Conservation (phyloP, 2,329 filamentous ascomycete genomes). For the Aspergillus ruber region DNA sequence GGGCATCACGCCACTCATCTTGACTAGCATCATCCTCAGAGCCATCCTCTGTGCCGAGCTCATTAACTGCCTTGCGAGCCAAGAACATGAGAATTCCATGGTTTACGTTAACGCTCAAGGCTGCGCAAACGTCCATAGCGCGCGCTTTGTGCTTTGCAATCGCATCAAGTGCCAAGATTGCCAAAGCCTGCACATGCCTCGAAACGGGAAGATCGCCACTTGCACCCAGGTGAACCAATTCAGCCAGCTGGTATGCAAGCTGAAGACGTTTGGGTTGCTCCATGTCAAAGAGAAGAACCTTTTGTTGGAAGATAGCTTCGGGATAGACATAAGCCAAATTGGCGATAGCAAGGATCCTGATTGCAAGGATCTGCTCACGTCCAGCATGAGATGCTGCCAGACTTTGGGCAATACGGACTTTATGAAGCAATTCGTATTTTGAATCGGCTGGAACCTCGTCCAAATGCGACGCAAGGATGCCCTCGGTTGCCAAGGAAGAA, state of each 20-base stretch:
- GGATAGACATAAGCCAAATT: constrained; percentile 86
- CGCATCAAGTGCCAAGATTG: constrained; percentile 76
- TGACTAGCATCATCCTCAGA: constrained; percentile 56
- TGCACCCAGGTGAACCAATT: constrained; percentile 77
- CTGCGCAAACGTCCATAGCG: constrained; percentile 73
- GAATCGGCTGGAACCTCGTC: constrained; percentile 63
- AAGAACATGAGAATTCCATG: constrained; percentile 93
- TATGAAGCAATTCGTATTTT: constrained; percentile 79
- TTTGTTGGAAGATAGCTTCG: constrained; percentile 77
- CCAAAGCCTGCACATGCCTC: constrained; percentile 71
- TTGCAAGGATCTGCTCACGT: constrained; percentile 69
- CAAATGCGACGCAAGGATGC: constrained; percentile 38
- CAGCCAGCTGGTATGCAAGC: constrained; percentile 83
- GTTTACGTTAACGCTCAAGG: constrained; percentile 92
- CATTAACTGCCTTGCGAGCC: constrained; percentile 80
- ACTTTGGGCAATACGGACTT: constrained; percentile 75
- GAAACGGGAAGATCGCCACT: constrained; percentile 64
- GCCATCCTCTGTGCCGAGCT: constrained; percentile 60
- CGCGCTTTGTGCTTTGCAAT: constrained; percentile 72
- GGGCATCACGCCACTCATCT: constrained; percentile 83
- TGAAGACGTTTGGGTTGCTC: constrained; percentile 87
- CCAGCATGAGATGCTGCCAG: constrained; percentile 59
- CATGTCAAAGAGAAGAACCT: constrained; percentile 76
- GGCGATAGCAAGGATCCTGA: constrained; percentile 77
- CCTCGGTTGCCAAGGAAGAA: constrained; percentile 30